Percentiles rank a stretch among this genome's conserved stretches.
Evolutionary conservation across 2,329 filamentous ascomycete species (phyloP).

Genomic region (Annulohypoxylon truncatum): DNA sequence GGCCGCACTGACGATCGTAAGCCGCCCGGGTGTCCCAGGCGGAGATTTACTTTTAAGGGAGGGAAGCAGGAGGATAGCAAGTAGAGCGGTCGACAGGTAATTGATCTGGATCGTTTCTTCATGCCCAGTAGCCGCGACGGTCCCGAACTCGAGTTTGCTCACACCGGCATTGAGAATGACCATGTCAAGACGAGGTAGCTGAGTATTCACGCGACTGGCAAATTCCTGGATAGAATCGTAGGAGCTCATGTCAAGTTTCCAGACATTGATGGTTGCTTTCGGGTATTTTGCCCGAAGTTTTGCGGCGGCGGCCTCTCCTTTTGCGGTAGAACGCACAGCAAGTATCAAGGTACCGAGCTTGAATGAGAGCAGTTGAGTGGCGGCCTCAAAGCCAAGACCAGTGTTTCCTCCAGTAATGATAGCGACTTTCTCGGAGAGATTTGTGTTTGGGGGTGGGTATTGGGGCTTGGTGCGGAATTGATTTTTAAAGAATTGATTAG

Average conservation of each 20-base stretch:
- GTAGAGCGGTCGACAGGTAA: conserved; percentile 20
- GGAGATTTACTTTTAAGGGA: conserved; percentile 19
- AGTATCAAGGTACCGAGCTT: conserved; percentile 57
- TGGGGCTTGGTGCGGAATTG: conserved; percentile 14
- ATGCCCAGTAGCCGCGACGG: conserved; percentile 4
- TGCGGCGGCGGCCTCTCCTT: conserved; percentile 56
- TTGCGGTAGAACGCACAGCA: conserved; percentile 57
- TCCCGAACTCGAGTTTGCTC: conserved; percentile 9
- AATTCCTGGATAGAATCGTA: conserved; percentile 60
- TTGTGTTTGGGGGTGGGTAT: conserved; percentile 1
- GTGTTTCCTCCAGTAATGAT: conserved; percentile 62
- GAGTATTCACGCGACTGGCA: conserved; percentile 45
- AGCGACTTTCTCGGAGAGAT: conserved; percentile 53
- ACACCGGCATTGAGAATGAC: conserved; percentile 17
- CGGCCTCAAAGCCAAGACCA: conserved; percentile 60
- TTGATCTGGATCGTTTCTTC: conserved; percentile 13
- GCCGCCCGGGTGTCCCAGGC: conserved; percentile 9
- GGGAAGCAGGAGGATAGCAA: conserved; percentile 12
- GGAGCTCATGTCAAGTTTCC: conserved; percentile 60
- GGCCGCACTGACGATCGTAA: conserved; percentile 42
- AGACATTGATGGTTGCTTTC: conserved; percentile 58
- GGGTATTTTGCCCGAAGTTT: conserved; percentile 49
- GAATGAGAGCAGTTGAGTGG: conserved; percentile 54
- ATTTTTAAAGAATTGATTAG: conserved; percentile 7
- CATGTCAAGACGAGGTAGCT: conserved; percentile 9